Evolutionary conservation across 805 yeast genomes (phyloP), one percentile per base, ranked within the genome.

Genomic region (Candida oleophila): DNA sequence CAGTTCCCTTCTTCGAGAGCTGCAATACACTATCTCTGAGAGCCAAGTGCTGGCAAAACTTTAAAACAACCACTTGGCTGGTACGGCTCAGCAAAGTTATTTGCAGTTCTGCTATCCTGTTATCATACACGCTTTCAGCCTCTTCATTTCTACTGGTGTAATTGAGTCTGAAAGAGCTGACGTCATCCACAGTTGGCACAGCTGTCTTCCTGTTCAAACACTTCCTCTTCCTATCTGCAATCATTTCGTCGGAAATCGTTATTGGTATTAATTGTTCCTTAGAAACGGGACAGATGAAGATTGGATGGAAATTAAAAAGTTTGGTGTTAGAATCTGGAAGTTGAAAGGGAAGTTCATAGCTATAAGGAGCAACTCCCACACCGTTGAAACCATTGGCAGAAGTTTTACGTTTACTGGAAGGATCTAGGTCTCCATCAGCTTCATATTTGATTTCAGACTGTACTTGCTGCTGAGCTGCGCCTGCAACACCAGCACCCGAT

Each of bases 231-330:
- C 21, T 36, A 20, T 36, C 39, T 5, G 21, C 19, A 5, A 36
- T 9, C 22, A 18, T 16, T 11, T 20, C 20, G 14, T 39, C 21
- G 9, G 18, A 19, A 9, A 28, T 42, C 15, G 66, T 62, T 12
- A 68, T 56, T 14, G 77, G 77, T 33, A 69, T 54, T 21, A 69
- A 51, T 48, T 72, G 76, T 46, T 72, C 77, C 49, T 71, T 69
- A 3, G 76, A 66, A 11, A 72, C 70, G 3, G 77, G 76, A 50
- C 77, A 72, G n/a, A 71, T 69, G 54, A 72, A 72, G 11, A 72
- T 70, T 3, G 76, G 75, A 54, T 72, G 77, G 54, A 66, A 65
- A 30, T 64, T 61, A 55, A 72, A 72, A 22, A 71, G 55, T 44
- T 70, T 69, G 44, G 71, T 53, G 52, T 64, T 66, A 12, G 68